Conservation (phyloP, 2,329 filamentous ascomycete species). For the Cercospora sojina region DNA sequence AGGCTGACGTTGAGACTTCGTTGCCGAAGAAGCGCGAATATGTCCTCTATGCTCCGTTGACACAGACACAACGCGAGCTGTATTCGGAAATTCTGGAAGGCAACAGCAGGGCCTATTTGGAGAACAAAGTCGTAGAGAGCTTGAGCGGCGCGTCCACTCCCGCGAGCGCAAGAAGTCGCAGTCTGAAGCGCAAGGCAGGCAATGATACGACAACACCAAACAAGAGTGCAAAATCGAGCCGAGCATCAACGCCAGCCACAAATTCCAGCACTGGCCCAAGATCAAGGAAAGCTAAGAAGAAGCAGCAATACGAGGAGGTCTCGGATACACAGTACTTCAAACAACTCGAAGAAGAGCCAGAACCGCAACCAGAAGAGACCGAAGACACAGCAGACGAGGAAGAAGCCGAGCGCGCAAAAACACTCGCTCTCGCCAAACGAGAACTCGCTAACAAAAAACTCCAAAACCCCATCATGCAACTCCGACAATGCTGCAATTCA, state of each 20-base stretch:
- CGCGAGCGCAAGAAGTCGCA: conserved; percentile 46
- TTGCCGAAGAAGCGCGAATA: conserved; percentile 98
- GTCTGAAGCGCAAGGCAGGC: conserved; percentile 58
- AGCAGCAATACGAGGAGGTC: conserved; percentile 64
- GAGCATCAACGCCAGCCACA: conserved; percentile 68
- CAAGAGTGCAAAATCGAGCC: conserved; percentile 75
- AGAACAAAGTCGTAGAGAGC: conserved; percentile 71
- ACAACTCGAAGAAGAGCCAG: conserved; percentile 63
- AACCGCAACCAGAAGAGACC: conserved; percentile 42
- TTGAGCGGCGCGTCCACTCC: conserved; percentile 57
- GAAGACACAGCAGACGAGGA: conserved; percentile 51
- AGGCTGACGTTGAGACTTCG: conserved; percentile 85
- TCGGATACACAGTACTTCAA: conserved; percentile 84
- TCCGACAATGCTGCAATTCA: conserved; percentile 86
- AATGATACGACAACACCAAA: conserved; percentile 49
- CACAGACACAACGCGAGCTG: conserved; percentile 82
- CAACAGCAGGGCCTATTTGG: conserved; percentile 58
- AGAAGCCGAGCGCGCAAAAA: conserved; percentile 64
- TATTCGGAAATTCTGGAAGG: conserved; percentile 72
- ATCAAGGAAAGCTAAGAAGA: conserved; percentile 54
- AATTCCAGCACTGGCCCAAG: conserved; percentile 52
- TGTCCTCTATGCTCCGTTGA: conserved; percentile 89
- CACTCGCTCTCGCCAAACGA: conserved; percentile 75
- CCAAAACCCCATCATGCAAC: conserved; percentile 88
- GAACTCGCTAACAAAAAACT: conserved; percentile 90